These are phyloP conservation scores for Aurinia saxatilis DNA, from an alignment of 345 rosid genomes.

Conservation along the genomic window DNA sequence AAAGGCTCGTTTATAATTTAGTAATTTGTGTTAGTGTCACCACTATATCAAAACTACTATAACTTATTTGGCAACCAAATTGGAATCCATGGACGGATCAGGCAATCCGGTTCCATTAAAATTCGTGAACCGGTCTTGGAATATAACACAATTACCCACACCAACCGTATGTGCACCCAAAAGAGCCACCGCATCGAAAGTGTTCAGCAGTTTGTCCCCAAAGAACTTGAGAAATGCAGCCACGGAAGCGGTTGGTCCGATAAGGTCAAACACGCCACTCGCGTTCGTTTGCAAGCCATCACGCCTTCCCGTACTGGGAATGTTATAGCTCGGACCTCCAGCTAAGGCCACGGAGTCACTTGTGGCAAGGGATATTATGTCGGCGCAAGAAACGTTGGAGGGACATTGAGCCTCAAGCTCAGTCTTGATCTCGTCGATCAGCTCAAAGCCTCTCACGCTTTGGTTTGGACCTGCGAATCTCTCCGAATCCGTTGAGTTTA, in stretches of 20 bases:
- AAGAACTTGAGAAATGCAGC: slow-evolving; percentile 33
- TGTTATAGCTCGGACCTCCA: slow-evolving; percentile 38
- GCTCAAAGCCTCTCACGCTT: slow-evolving; percentile 13
- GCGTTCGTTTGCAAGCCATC: slow-evolving; percentile 45
- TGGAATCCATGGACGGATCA: slow-evolving; percentile 46
- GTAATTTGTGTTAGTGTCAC: no score
- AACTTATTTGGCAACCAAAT: slow-evolving; percentile 20
- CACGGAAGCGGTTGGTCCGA: slow-evolving; percentile 34
- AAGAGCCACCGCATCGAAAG: slow-evolving; percentile 49
- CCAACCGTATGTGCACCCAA: slow-evolving; percentile 67
- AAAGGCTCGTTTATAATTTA: no score
- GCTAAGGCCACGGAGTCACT: slow-evolving; percentile 50
- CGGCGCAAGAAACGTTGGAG: slow-evolving; percentile 18
- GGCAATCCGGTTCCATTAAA: slow-evolving; percentile 34
- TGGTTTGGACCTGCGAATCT: slow-evolving; percentile 12
- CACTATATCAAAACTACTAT: not conserved
- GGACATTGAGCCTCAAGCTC: slow-evolving; percentile 17
- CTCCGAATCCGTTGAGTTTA: slow-evolving; percentile 7
- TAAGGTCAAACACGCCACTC: slow-evolving; percentile 26
- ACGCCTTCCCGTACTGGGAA: slow-evolving; percentile 49
- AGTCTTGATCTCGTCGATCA: slow-evolving; percentile 18
- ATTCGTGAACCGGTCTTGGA: slow-evolving; percentile 34
- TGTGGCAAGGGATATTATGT: slow-evolving; percentile 41
- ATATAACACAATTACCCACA: slow-evolving; percentile 46
- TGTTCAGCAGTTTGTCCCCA: slow-evolving; percentile 26